phyloP scores from a whole-genome alignment of 768 basidiomycete species.

The Mycena vitilis region DNA sequence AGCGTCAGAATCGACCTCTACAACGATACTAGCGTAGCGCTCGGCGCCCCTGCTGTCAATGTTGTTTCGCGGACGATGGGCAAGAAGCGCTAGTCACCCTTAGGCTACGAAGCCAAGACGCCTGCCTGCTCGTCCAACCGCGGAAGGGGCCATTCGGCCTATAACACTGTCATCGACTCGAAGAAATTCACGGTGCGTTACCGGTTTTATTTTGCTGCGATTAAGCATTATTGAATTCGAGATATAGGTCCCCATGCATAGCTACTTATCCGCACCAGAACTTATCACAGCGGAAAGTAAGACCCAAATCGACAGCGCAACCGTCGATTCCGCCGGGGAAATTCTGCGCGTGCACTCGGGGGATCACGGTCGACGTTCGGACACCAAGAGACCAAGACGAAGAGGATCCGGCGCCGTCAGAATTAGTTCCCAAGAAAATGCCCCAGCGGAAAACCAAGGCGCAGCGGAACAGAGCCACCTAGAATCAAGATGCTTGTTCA shows the following conservation, averaged over 20 bases:
- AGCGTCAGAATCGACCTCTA: too few species aligned
- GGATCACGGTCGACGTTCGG: too few species aligned
- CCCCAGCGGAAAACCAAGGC: conserved; percentile 56
- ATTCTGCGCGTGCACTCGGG: conserved; percentile 48
- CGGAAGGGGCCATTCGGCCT: conserved; percentile 80
- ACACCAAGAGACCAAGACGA: conserved; percentile 41
- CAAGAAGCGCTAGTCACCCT: conserved; percentile 55
- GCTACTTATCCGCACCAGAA: too few species aligned
- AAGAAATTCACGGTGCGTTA: conserved; percentile 64
- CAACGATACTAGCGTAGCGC: conserved; percentile 81
- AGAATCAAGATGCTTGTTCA: conserved; percentile 63
- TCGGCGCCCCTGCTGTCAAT: too few species aligned
- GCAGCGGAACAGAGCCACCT: conserved; percentile 69
- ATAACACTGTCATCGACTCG: conserved; percentile 78
- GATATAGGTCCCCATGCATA: conserved; percentile 59
- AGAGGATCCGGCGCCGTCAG: conserved; percentile 48
- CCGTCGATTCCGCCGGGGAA: conserved; percentile 44
- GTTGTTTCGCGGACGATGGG: conserved; percentile 62
- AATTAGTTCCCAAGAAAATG: conserved; percentile 6
- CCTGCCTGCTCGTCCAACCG: conserved; percentile 71
- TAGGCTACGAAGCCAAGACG: too few species aligned
- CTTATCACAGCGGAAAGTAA: too few species aligned
- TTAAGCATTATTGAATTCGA: conserved; percentile 3
- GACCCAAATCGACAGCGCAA: conserved; percentile 66
- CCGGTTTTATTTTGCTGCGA: background rate